Evolutionary conservation across 148 eudicot species (phyloP).

Genomic region (Salicornia ramosissima): DNA sequence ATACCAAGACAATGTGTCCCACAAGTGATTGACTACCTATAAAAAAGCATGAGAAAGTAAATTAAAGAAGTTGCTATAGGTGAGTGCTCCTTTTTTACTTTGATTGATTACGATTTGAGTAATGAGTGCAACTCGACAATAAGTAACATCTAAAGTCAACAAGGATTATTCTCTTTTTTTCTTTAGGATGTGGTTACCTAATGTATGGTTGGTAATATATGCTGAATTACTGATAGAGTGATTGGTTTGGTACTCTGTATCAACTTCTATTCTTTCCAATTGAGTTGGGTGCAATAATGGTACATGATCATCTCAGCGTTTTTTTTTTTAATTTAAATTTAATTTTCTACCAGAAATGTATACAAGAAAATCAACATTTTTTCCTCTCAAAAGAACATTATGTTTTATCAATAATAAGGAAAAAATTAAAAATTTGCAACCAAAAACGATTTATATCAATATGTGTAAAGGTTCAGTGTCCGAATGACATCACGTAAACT

Average conservation of each 20-base stretch:
- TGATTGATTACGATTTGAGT: neutral
- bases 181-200: neutral
- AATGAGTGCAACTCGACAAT: constrained; percentile 2
- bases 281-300: neutral
- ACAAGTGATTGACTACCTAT: neutral
- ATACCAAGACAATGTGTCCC: no score
- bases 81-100: neutral
- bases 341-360: no score
- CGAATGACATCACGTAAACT: no score
- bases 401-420: no score
- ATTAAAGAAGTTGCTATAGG: neutral
- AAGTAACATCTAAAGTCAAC: constrained; percentile 2
- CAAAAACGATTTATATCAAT: no score
- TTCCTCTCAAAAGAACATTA: no score
- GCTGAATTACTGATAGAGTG: neutral
- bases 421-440: no score
- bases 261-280: neutral
- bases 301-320: no score
- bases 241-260: neutral
- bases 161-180: neutral
- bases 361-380: no score
- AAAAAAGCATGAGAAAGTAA: neutral
- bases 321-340: no score
- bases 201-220: neutral
- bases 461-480: no score